These are phyloP conservation scores for Aleurites moluccanus DNA, from an alignment of 441 rosid genomes.

Conservation along the genomic window DNA sequence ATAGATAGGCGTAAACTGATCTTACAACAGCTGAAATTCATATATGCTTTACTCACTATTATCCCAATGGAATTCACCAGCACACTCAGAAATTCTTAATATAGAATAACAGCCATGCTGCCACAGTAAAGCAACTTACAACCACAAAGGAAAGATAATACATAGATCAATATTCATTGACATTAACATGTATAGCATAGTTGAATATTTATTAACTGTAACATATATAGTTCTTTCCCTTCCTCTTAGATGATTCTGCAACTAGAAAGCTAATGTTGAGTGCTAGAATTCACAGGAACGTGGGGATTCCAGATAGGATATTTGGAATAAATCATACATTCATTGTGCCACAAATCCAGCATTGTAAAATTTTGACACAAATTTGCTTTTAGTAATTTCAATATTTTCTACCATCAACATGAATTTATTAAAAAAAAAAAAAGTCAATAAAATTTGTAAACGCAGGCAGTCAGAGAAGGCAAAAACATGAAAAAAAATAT, in stretches of 20 bases:
- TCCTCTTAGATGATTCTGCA: neutral
- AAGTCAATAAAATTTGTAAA: neutral
- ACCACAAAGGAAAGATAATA: neutral
- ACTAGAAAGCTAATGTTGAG: neutral
- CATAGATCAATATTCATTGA: neutral
- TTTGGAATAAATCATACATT: neutral
- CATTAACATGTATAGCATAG: no score
- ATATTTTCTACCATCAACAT: conserved; percentile 2
- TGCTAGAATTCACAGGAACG: neutral
- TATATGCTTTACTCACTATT: no score
- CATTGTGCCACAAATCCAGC: neutral
- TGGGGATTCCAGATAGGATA: neutral
- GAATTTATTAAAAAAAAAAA: neutral
- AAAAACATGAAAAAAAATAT: no score
- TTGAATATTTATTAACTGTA: no score
- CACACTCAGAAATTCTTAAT: no score
- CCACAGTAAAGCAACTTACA: neutral
- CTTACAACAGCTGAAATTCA: no score
- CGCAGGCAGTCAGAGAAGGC: no score
- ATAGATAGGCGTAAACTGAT: neutral
- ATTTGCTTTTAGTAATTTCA: neutral
- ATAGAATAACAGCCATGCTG: no score
- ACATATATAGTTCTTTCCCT: neutral
- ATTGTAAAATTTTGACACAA: neutral
- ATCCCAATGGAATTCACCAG: no score